phyloP scores from a whole-genome alignment of 306 rosid species.

The Inga laurina region DNA sequence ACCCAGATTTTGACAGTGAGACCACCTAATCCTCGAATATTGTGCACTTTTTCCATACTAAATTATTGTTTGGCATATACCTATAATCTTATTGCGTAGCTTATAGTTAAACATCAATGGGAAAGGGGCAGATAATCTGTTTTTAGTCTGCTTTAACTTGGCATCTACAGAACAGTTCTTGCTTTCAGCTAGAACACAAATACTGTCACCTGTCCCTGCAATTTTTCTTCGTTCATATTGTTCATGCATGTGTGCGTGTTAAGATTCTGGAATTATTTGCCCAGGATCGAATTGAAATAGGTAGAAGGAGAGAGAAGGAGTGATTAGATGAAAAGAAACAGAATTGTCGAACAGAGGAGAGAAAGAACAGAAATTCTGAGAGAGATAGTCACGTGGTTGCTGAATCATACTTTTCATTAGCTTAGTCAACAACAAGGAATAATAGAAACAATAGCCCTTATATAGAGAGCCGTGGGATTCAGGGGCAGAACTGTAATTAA shows the following conservation, averaged over 20 bases:
- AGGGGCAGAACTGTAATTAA: no score
- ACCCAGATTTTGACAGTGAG: constrained; percentile 89
- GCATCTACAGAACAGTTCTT: constrained; percentile 21
- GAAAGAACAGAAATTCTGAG: no score
- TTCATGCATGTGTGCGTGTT: neutral
- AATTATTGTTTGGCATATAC: constrained; percentile 21
- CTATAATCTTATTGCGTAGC: constrained; percentile 17
- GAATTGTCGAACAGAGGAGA: no score
- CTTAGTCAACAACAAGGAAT: no score
- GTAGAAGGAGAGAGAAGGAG: no score
- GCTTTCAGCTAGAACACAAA: constrained; percentile 24
- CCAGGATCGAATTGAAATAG: no score
- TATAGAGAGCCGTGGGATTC: no score
- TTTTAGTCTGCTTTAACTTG: constrained; percentile 9
- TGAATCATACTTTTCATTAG: no score
- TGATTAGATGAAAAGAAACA: no score
- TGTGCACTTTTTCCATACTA: neutral
- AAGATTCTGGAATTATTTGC: no score
- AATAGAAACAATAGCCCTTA: no score
- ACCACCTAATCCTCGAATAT: constrained; percentile 14
- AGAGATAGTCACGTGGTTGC: no score
- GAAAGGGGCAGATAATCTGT: constrained; percentile 9
- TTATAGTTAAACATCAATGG: constrained; percentile 5
- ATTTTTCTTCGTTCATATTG: constrained; percentile 14
- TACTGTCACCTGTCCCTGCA: neutral